Evolutionary conservation across 208 protist species (phyloP).

Genomic region (Zelonia costaricensis): DNA sequence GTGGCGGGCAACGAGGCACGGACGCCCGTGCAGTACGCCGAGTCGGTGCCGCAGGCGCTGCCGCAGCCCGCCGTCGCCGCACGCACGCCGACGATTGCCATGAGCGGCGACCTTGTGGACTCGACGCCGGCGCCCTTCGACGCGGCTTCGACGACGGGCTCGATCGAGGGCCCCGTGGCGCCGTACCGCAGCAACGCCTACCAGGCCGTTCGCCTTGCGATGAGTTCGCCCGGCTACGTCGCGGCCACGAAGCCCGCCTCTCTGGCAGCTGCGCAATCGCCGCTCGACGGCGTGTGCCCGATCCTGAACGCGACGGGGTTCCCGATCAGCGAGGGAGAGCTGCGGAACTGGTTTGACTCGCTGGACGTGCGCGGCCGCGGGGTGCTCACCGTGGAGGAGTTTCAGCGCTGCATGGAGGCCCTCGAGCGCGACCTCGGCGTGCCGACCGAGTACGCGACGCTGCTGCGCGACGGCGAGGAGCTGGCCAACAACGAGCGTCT

Average conservation of each 20-base stretch:
- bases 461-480: conserved; percentile 42
- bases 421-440: conserved; percentile 76
- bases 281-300: conserved; percentile 26
- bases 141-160: no score
- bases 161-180: not conserved
- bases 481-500: conserved; percentile 54
- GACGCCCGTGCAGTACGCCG: no score
- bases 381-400: conserved; percentile 40
- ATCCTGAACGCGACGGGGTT: conserved; percentile 68
- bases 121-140: no score
- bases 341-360: conserved; percentile 72
- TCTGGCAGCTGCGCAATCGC: not conserved
- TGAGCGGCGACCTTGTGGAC: no score
- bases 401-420: conserved; percentile 42
- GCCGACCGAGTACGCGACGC: conserved; percentile 34
- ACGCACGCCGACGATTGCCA: no score
- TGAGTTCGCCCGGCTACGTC: conserved; percentile 46
- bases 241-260: conserved; percentile 16
- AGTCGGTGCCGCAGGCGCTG: no score
- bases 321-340: conserved; percentile 53
- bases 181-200: conserved; percentile 73
- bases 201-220: conserved; percentile 66
- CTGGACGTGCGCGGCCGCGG: conserved; percentile 42
- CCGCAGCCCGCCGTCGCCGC: no score
- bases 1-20: not conserved